Percentiles rank a stretch among this genome's conserved stretches.
Conservation (phyloP, 768 basidiomycete species). For the Roridomyces roridus region DNA sequence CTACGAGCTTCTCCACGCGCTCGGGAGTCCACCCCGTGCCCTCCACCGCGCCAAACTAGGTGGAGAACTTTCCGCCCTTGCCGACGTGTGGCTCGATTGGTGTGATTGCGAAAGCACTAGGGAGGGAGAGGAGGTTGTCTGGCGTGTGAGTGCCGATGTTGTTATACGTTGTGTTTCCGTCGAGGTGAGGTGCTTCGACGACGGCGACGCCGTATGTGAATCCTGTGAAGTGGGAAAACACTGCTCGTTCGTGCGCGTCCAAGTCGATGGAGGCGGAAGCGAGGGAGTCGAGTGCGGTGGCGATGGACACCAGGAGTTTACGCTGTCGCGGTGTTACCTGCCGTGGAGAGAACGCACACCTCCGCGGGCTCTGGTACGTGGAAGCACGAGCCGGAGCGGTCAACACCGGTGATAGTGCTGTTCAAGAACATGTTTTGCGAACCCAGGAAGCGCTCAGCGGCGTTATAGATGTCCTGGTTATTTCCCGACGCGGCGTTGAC, state of each 20-base stretch:
- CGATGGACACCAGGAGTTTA: slow-evolving; percentile 7
- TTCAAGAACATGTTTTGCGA: slow-evolving; percentile 1
- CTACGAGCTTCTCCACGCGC: no score
- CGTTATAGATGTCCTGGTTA: no score
- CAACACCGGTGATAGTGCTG: slow-evolving; percentile 2
- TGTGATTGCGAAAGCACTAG: background rate
- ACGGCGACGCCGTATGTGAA: slow-evolving; percentile 7
- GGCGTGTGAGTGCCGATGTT: no score
- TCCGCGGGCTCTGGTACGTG: background rate
- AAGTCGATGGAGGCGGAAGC: background rate
- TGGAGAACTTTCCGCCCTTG: slow-evolving; percentile 6
- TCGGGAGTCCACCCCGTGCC: no score
- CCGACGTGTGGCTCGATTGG: background rate
- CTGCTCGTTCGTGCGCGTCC: slow-evolving; percentile 1
- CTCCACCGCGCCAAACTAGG: no score
- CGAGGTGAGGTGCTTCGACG: no score
- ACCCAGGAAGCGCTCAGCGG: no score
- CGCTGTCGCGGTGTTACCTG: background rate
- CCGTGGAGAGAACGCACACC: slow-evolving; percentile 1
- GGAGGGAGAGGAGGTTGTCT: no score
- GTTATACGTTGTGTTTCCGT: no score
- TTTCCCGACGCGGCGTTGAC: no score
- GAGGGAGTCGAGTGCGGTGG: slow-evolving; percentile 2
- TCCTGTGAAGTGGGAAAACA: slow-evolving; percentile 1
- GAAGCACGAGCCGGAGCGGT: slow-evolving; percentile 5